A percentile compares a stretch with the other conserved stretches of the same genome.
These are phyloP conservation scores for Coniochaeta sp. DNA, from an alignment of 2,329 filamentous ascomycete species.

Conservation along the genomic window DNA sequence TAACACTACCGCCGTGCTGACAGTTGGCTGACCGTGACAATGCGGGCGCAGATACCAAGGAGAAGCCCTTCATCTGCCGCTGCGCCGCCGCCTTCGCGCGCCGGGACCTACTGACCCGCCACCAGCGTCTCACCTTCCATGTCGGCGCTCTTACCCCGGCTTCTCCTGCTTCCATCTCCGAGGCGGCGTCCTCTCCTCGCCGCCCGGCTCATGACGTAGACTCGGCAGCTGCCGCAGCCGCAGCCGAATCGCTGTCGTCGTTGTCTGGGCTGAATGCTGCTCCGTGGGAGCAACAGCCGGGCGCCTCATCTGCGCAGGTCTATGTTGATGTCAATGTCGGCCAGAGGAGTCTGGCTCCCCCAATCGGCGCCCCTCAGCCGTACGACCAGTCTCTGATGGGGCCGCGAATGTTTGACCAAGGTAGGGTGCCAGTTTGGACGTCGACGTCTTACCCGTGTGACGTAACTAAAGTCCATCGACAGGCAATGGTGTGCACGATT, in stretches of 20 bases:
- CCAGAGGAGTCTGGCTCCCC: neutral
- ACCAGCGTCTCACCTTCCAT: slow-evolving; percentile 31
- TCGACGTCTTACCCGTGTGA: neutral
- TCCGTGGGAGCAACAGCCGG: slow-evolving; percentile 12
- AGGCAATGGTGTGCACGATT: neutral
- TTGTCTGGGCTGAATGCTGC: slow-evolving; percentile 24
- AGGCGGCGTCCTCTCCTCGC: neutral
- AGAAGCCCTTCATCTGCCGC: slow-evolving; percentile 36
- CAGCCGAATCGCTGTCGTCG: slow-evolving; percentile 18
- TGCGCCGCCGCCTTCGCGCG: slow-evolving; percentile 37
- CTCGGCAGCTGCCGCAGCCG: slow-evolving; percentile 15
- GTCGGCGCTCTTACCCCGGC: slow-evolving; percentile 15
- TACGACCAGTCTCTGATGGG: slow-evolving; percentile 20
- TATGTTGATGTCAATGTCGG: neutral
- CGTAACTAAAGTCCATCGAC: neutral
- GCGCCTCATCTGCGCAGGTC: neutral
- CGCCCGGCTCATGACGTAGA: slow-evolving; percentile 3
- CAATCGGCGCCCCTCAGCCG: slow-evolving; percentile 1
- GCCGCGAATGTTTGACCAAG: slow-evolving; percentile 14
- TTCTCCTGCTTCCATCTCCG: neutral
- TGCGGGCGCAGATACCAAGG: slow-evolving; percentile 32
- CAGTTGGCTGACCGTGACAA: neutral
- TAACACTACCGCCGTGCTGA: neutral
- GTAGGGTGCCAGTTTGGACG: slow-evolving; percentile 3
- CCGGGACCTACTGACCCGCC: slow-evolving; percentile 35